Evolutionary conservation across 306 rosid genomes (phyloP), one percentile per base, ranked within the genome.

Genomic region (Acacia crassicarpa): DNA sequence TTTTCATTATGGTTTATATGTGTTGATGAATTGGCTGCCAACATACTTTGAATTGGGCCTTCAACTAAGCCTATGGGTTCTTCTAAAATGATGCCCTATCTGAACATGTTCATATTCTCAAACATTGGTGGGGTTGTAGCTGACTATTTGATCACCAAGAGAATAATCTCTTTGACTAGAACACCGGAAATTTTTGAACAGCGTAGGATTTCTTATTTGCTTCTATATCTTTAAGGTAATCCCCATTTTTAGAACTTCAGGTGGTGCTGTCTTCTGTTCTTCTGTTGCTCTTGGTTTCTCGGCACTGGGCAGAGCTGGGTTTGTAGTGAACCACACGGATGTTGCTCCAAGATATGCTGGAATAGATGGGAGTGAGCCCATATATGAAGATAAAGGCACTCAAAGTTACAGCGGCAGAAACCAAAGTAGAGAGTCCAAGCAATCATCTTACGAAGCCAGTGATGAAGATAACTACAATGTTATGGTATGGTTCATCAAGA

Each of bases 1-100:
- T 6, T 96, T 96, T 81, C 99, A 96, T 80, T 96, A 96, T 81
- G 99, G 97, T 15, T 84, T 96, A 48, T 96, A 96, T 66, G 98
- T 96, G 81, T 77, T 96, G 77, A 96, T 96, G 99, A 96, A 96
- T 80, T 96, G 99, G 99, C 89, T 96, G 32, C 99, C 99, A 0
- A 96, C 99, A 2, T 96, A 96, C 86, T 96, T 96, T 81, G 94
- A 96, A 78, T 81, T 93, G 45, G 99, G 99, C 22, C 97, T 96
- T 81, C 86, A 91, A 84, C 92, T 96, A 79, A 93, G 99, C 87
- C 91, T 93, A 93, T 96, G 99, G 99, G 99, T n/a, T 92, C 97
- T 70, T 93, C 98, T 13, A 96, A 93, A 69, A 96, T 96, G 98
- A 48, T 93, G 94, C 99, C 99, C 25, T 96, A 93, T 87, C 84